These are phyloP conservation scores for Picea engelmannii DNA, from an alignment of 83 land plant genomes.

Conservation along the genomic window DNA sequence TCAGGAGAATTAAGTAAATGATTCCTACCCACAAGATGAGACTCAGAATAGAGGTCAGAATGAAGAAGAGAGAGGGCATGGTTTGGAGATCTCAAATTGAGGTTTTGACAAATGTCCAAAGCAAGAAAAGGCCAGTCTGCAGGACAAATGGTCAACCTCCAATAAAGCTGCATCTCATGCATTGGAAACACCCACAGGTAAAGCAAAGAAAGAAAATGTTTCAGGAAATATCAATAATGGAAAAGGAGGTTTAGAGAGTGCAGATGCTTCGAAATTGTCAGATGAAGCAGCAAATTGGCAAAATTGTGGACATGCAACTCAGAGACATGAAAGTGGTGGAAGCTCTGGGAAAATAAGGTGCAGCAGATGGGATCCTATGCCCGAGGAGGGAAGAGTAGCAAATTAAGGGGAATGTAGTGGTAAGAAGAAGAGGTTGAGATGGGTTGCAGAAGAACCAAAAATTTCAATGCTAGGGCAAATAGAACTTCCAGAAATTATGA, in stretches of 20 bases:
- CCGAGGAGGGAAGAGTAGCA: neutral
- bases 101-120: too few species aligned
- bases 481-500: too few species aligned
- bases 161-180: neutral
- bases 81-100: too few species aligned
- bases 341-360: conserved; percentile 33
- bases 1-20: too few species aligned
- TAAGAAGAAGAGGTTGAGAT: conserved; percentile 53
- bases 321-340: conserved; percentile 10
- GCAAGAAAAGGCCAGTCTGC: too few species aligned
- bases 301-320: neutral
- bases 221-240: too few species aligned
- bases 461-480: conserved; percentile 26
- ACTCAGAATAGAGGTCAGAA: too few species aligned
- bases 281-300: neutral
- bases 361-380: conserved; percentile 2
- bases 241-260: too few species aligned
- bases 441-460: conserved; percentile 61
- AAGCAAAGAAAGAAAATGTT: neutral
- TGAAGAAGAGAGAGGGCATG: too few species aligned
- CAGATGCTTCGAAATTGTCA: neutral
- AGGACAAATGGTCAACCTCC: too few species aligned
- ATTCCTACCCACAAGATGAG: too few species aligned
- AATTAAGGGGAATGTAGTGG: conserved; percentile 11
- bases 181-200: too few species aligned